Conservation (phyloP, 1,284 basidiomycete species). For the Vanrija humicola region DNA sequence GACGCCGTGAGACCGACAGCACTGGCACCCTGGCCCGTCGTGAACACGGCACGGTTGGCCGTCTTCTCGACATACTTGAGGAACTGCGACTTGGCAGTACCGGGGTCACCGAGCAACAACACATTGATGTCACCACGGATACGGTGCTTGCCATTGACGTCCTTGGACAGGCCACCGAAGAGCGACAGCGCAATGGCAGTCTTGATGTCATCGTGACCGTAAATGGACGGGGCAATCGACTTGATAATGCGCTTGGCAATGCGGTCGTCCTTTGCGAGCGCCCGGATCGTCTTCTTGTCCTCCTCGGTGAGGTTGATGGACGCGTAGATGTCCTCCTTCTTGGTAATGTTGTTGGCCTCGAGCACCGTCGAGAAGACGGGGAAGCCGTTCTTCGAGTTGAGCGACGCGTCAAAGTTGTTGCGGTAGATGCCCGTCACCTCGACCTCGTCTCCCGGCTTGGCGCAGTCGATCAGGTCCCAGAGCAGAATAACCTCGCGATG, state of each 20-base stretch:
- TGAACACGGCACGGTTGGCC: conserved; percentile 94
- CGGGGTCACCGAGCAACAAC: conserved; percentile 91
- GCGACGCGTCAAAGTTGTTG: conserved; percentile 97
- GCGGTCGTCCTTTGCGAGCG: conserved; percentile 81
- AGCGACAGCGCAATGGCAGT: conserved; percentile 92
- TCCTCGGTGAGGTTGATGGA: conserved; percentile 95
- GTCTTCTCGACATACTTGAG: conserved; percentile 99
- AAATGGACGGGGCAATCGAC: conserved; percentile 96
- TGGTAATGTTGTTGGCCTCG: conserved; percentile 96
- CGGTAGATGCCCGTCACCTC: conserved; percentile 97
- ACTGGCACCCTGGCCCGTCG: conserved; percentile 95
- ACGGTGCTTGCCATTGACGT: conserved; percentile 93
- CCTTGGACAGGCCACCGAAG: conserved; percentile 89
- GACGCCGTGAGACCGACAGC: conserved; percentile 98
- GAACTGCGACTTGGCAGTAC: conserved; percentile 98
- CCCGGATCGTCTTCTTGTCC: conserved; percentile 86
- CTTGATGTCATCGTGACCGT: conserved; percentile 98
- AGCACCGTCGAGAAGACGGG: conserved; percentile 98
- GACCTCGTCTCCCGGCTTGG: conserved; percentile 97
- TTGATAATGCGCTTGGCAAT: conserved; percentile 97
- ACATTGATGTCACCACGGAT: conserved; percentile 98
- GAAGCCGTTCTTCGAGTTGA: conserved; percentile 98
- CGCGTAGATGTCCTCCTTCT: conserved; percentile 90
- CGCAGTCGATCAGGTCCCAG: conserved; percentile 97
- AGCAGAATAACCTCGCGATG: conserved; percentile 95